Evolutionary conservation across 1,139 yeast species (phyloP).

Genomic region (Fermentozyma sake): DNA sequence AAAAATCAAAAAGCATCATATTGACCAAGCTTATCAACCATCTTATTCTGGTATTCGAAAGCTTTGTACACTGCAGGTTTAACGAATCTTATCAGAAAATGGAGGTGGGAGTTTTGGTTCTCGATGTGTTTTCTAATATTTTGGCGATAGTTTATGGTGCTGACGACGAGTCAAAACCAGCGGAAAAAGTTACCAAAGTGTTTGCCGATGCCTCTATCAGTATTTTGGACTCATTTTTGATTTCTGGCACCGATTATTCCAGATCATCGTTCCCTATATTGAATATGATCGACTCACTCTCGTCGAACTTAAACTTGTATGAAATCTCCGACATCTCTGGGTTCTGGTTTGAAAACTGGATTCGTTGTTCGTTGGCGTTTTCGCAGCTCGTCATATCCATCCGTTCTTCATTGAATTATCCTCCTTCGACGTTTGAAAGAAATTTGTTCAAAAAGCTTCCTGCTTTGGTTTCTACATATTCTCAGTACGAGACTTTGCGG

Average conservation of each 20-base stretch:
- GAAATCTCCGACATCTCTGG: constrained; percentile 42
- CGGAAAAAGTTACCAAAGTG: constrained; percentile 43
- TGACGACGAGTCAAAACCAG: constrained; percentile 23
- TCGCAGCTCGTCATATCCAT: constrained; percentile 47
- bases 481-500: constrained; percentile 46
- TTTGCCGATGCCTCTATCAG: constrained; percentile 46
- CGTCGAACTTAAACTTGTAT: constrained; percentile 31
- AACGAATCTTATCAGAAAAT: constrained; percentile 51
- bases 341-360: constrained; percentile 41
- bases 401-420: constrained; percentile 44
- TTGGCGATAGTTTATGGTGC: constrained; percentile 56
- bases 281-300: constrained; percentile 45
- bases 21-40: constrained; percentile 54
- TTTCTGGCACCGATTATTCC: constrained; percentile 44
- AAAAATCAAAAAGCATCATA: constrained; percentile 48
- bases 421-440: constrained; percentile 64
- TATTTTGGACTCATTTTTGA: constrained; percentile 55
- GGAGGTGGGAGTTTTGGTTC: constrained; percentile 55
- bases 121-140: constrained; percentile 54
- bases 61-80: constrained; percentile 69
- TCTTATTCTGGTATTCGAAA: constrained; percentile 65
- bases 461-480: constrained; percentile 55
- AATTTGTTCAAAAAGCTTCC: constrained; percentile 55
- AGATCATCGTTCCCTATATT: constrained; percentile 57
- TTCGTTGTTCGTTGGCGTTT: constrained; percentile 36